These are phyloP conservation scores for Lentinula sp. DNA, from an alignment of 768 basidiomycete genomes.

Conservation along the genomic window DNA sequence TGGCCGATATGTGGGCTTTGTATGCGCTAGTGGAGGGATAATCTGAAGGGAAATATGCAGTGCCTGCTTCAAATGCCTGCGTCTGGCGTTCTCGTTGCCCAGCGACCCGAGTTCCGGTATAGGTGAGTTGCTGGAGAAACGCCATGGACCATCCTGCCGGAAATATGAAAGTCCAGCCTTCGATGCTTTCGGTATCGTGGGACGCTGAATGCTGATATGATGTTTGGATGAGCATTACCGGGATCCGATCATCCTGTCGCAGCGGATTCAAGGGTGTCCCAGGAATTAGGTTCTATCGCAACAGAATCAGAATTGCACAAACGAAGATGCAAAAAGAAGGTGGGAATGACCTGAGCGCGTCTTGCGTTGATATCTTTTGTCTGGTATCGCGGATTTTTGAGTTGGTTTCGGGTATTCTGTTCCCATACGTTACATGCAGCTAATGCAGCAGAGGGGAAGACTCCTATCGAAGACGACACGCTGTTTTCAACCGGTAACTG, in stretches of 20 bases:
- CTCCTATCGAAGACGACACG: conserved; percentile 22
- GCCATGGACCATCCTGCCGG: conserved; percentile 91
- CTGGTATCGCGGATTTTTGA: conserved; percentile 63
- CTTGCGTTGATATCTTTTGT: conserved; percentile 87
- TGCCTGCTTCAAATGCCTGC: conserved; percentile 79
- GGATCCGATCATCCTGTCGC: conserved; percentile 77
- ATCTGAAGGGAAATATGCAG: conserved; percentile 75
- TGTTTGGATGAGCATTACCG: conserved; percentile 77
- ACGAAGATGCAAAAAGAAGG: background rate
- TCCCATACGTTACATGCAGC: conserved; percentile 78
- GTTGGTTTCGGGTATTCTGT: conserved; percentile 36
- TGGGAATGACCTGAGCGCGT: conserved; percentile 52
- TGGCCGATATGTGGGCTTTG: conserved; percentile 36
- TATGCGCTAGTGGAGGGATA: conserved; percentile 59
- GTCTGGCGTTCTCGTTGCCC: conserved; percentile 81
- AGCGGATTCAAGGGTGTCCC: conserved; percentile 64
- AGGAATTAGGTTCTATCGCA: conserved; percentile 62
- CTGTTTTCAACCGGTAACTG: conserved; percentile 20
- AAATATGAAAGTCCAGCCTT: conserved; percentile 85
- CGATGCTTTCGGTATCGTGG: conserved; percentile 37
- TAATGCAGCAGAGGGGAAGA: conserved; percentile 50
- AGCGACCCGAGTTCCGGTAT: conserved; percentile 78
- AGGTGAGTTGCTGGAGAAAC: conserved; percentile 76
- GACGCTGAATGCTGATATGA: conserved; percentile 42
- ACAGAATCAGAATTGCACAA: background rate